Evolutionary conservation across 179 eudicot species (phyloP), one percentile per base, ranked within the genome.

Genomic region (Spinacia oleracea): DNA sequence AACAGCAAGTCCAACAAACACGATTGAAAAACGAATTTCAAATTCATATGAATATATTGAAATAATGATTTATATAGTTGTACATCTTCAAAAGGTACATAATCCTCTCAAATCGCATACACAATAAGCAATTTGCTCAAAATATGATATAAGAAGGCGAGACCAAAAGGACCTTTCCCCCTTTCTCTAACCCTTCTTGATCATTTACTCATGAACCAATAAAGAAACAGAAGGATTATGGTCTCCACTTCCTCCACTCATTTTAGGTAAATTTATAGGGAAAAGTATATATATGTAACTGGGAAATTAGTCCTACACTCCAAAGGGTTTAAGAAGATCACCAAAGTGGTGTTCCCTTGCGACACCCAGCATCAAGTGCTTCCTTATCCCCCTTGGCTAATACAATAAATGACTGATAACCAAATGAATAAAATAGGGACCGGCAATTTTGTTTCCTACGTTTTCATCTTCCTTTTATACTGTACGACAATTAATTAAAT

Each of bases 51-150:
- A 74, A 74, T 74, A 55, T 59, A 77, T 70, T 79, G 46, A 77
- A 77, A 72, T 75, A 83, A 80, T 73, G 59, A 63, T 80, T 65
- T 40, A 79, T 71, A 73, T 62, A 74, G 77, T 79, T 77, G 62
- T 85, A 85, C 85, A 82, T 60, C 73, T 74, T 79, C 60, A 34
- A 64, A 21, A 73, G 38, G 73, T 73, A 58, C 46, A 69, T 50
- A n/a, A n/a, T 27, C 50, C 15, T 46, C 72, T 10, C 48, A 45
- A 63, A 63, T 64, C 15, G 60, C 62, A 76, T 66, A 46, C 48
- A 51, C 23, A 10, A 48, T 48, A 35, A 76, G 58, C 73, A 50
- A 70, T 51, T 66, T 34, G 73, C 63, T 68, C 80, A 58, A 53
- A 8, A 78, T 18, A 25, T 42, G 66, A 63, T 40, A 58, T 6